Conservation (phyloP, 768 basidiomycete genomes). For the Hypsizygus marmoreus region DNA sequence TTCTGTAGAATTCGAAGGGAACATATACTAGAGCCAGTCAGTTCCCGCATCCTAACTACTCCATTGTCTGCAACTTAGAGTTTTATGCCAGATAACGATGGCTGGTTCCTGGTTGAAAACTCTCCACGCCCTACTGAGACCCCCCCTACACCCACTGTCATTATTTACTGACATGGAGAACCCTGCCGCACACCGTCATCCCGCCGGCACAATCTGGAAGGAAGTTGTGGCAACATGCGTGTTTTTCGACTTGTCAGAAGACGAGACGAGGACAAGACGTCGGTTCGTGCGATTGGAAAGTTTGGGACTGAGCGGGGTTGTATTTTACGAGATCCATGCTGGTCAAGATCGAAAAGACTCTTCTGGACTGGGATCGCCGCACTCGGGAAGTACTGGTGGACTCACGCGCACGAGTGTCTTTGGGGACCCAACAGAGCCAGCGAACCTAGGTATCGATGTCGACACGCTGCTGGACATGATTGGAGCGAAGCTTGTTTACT, state of each 20-base stretch:
- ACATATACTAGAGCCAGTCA: too few relatives aligned
- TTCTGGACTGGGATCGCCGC: not conserved
- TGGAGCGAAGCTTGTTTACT: conserved; percentile 27
- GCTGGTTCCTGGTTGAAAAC: conserved; percentile 14
- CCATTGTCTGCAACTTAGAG: too few relatives aligned
- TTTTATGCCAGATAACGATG: too few relatives aligned
- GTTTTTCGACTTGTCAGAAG: conserved; percentile 22
- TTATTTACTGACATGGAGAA: conserved; percentile 1
- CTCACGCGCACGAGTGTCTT: conserved; percentile 27
- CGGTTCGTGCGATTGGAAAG: conserved; percentile 29
- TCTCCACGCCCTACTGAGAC: conserved; percentile 18
- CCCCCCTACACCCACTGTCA: conserved; percentile 14
- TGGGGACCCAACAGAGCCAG: conserved; percentile 23
- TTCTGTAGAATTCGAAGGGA: too few relatives aligned
- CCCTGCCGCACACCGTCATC: conserved; percentile 14
- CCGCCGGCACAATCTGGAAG: conserved; percentile 25
- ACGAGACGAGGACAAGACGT: conserved; percentile 9
- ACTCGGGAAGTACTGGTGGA: not conserved
- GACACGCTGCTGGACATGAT: conserved; percentile 28
- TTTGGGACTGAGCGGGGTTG: conserved; percentile 29
- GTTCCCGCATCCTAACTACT: too few relatives aligned
- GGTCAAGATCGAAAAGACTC: not conserved
- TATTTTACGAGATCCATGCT: conserved; percentile 26
- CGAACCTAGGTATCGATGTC: conserved; percentile 27
- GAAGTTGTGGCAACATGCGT: conserved; percentile 23